Evolutionary conservation across 1,139 yeast species (phyloP).

Genomic region (Meyerozyma guilliermondii): DNA sequence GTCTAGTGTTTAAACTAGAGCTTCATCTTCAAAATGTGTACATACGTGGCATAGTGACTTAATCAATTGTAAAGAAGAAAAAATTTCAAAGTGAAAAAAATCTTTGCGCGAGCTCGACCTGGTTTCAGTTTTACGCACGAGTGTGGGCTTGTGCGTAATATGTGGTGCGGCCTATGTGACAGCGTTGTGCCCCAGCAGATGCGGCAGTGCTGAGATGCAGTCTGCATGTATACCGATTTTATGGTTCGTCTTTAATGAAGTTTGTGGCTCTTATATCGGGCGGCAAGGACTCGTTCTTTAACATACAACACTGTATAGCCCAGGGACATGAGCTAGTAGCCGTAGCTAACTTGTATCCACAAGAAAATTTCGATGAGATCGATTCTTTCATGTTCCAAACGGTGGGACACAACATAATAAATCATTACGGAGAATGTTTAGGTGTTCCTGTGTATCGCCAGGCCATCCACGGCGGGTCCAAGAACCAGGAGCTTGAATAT

Average conservation of each 20-base stretch:
- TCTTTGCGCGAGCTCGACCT: neutral
- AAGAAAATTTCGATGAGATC: slow-evolving; percentile 51
- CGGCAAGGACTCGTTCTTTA: slow-evolving; percentile 92
- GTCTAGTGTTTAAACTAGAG: slow-evolving; percentile 8
- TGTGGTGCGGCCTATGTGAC: neutral
- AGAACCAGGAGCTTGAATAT: slow-evolving; percentile 68
- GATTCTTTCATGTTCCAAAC: slow-evolving; percentile 98
- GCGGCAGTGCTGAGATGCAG: neutral
- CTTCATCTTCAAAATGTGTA: slow-evolving; percentile 13
- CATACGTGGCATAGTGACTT: slow-evolving; percentile 56
- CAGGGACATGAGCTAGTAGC: slow-evolving; percentile 85
- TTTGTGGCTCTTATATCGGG: slow-evolving; percentile 91
- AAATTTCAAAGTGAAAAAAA: slow-evolving; percentile 4
- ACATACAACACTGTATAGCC: slow-evolving; percentile 74
- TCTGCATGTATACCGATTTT: neutral
- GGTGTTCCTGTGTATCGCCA: slow-evolving; percentile 77
- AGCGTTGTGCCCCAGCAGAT: neutral
- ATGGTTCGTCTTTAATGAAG: slow-evolving; percentile 49
- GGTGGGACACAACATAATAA: slow-evolving; percentile 85
- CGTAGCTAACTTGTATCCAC: slow-evolving; percentile 78
- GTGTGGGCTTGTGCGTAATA: neutral
- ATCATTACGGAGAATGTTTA: slow-evolving; percentile 60
- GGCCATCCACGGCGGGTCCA: slow-evolving; percentile 58
- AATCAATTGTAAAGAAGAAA: slow-evolving; percentile 13
- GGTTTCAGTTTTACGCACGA: neutral